phyloP scores from a whole-genome alignment of 108 stramenopile species.

The Skeletonema grethae region DNA sequence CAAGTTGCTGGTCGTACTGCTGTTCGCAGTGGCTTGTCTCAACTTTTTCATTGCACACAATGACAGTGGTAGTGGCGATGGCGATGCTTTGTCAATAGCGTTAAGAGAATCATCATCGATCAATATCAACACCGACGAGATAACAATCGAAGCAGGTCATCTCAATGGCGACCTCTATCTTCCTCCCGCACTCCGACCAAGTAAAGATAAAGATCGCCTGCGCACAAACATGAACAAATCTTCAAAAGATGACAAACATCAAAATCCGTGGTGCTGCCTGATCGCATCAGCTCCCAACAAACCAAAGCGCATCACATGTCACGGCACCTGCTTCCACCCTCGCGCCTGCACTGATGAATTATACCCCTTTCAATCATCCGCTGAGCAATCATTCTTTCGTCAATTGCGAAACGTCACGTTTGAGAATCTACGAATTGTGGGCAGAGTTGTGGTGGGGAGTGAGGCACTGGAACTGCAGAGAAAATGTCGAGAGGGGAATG shows the following conservation, averaged over 20 bases:
- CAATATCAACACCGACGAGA: neutral
- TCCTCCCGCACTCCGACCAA: neutral
- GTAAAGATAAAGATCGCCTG: neutral
- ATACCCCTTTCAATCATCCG: slow-evolving; percentile 25
- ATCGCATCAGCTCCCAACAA: neutral
- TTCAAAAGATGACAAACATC: neutral
- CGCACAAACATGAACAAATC: neutral
- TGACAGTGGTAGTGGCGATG: too few relatives aligned
- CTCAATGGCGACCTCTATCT: neutral
- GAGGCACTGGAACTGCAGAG: neutral
- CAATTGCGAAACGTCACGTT: neutral
- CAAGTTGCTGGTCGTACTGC: too few relatives aligned
- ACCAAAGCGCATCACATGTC: slow-evolving; percentile 21
- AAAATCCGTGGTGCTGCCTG: slow-evolving; percentile 19
- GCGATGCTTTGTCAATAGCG: too few relatives aligned
- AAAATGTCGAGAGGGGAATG: slow-evolving; percentile 18
- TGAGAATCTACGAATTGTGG: neutral
- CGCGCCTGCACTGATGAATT: slow-evolving; percentile 33
- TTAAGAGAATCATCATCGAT: too few relatives aligned
- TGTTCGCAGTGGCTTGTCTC: too few relatives aligned
- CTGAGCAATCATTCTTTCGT: slow-evolving; percentile 19
- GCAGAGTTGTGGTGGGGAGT: neutral
- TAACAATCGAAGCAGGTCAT: neutral
- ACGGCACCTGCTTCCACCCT: slow-evolving; percentile 21
- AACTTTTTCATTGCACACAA: too few relatives aligned